Evolutionary conservation across 345 rosid species (phyloP).

Genomic region (Populus ilicifolia): DNA sequence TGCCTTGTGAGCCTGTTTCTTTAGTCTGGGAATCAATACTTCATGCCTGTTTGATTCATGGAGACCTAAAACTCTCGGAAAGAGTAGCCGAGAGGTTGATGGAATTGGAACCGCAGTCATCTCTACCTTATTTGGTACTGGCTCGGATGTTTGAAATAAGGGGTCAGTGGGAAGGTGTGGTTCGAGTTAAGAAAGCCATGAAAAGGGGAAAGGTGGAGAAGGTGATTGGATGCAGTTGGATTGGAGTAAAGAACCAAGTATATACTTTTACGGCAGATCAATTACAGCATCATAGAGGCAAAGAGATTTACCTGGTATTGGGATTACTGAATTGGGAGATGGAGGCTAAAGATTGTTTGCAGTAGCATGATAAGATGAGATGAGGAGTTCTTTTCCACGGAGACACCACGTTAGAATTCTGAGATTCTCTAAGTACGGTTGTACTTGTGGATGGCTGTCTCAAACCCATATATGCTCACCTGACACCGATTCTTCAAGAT

Average conservation of each 20-base stretch:
- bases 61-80: slow-evolving; percentile 40
- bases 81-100: slow-evolving; percentile 45
- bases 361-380: not conserved
- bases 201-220: slow-evolving; percentile 28
- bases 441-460: too few relatives aligned
- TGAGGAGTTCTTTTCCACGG: too few relatives aligned
- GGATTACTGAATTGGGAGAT: slow-evolving; percentile 46
- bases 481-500: too few relatives aligned
- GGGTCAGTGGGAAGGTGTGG: slow-evolving; percentile 61
- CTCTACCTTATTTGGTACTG: slow-evolving; percentile 47
- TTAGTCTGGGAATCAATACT: slow-evolving; percentile 47
- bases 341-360: slow-evolving; percentile 13
- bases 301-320: slow-evolving; percentile 34
- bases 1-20: slow-evolving; percentile 43
- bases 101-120: slow-evolving; percentile 37
- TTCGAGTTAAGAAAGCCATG: slow-evolving; percentile 44
- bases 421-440: too few relatives aligned
- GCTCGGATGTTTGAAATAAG: slow-evolving; percentile 47
- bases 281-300: slow-evolving; percentile 51
- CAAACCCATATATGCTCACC: too few relatives aligned
- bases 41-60: slow-evolving; percentile 26
- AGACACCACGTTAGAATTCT: too few relatives aligned
- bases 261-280: slow-evolving; percentile 42
- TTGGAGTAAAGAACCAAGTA: slow-evolving; percentile 38
- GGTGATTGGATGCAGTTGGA: slow-evolving; percentile 51